Evolutionary conservation across 1,139 yeast genomes (phyloP).

Genomic region (Candida sojae): DNA sequence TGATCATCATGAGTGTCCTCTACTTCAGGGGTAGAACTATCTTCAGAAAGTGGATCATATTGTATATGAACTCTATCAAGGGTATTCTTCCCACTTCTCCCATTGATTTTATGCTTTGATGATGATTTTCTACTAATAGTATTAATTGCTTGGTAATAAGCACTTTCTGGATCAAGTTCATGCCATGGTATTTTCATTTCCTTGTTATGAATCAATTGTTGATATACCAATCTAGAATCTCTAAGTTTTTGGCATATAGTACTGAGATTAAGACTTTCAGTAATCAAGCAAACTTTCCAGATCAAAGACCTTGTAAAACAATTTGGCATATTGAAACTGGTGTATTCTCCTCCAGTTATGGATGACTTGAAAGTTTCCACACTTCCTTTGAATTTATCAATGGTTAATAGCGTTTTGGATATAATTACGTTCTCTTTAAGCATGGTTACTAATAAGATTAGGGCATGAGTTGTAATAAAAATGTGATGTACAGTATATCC

Average conservation of each 20-base stretch:
- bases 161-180: constrained; percentile 30
- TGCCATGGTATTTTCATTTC: constrained; percentile 47
- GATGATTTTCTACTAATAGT: constrained; percentile 10
- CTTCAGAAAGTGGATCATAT: constrained; percentile 16
- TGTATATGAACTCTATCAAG: constrained; percentile 16
- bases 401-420: constrained; percentile 38
- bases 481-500: no score
- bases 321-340: constrained; percentile 18
- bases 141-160: constrained; percentile 25
- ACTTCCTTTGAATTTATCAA: constrained; percentile 40
- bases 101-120: constrained; percentile 9
- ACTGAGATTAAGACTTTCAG: constrained; percentile 32
- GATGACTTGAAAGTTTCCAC: constrained; percentile 31
- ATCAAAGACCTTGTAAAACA: constrained; percentile 35
- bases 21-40: constrained; percentile 6
- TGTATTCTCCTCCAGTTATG: constrained; percentile 35
- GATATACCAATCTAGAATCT: constrained; percentile 37
- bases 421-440: constrained; percentile 39
- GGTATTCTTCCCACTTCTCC: constrained; percentile 10
- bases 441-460: constrained; percentile 13
- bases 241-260: constrained; percentile 32
- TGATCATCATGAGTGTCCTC: constrained; percentile 17
- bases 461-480: not conserved
- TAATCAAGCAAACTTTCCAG: constrained; percentile 43
- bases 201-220: constrained; percentile 30